phyloP scores from a whole-genome alignment of 148 eudicot species.

The Limonium bicolor region DNA sequence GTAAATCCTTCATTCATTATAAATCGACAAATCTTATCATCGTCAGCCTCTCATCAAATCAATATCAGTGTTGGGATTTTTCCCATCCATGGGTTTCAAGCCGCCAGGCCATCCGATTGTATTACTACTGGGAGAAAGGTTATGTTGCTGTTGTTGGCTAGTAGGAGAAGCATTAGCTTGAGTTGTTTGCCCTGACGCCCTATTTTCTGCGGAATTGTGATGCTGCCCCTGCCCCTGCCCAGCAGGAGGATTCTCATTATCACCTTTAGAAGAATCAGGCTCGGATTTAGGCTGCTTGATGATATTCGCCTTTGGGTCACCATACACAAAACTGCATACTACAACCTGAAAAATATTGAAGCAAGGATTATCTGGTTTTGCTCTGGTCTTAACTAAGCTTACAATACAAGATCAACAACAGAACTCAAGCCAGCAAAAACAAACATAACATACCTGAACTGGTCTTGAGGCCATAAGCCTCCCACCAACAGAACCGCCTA shows the following conservation, averaged over 20 bases:
- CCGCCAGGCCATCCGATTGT: not conserved
- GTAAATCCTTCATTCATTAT: not conserved
- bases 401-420: too few species aligned
- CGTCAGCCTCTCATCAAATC: conserved; percentile 6
- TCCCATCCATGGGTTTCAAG: conserved; percentile 6
- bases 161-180: not conserved
- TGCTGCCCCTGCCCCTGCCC: too few species aligned
- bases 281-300: conserved; percentile 15
- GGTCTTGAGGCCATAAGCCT: conserved; percentile 43
- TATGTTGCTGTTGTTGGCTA: not conserved
- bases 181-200: not conserved
- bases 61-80: conserved; percentile 6
- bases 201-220: not conserved
- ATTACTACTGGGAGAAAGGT: too few species aligned
- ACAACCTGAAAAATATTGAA: conserved; percentile 34
- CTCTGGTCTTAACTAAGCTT: too few species aligned
- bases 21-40: not conserved
- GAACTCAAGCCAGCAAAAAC: not conserved
- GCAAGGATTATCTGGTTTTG: conserved; percentile 1
- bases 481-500: conserved; percentile 55
- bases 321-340: conserved; percentile 54
- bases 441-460: conserved; percentile 28
- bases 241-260: conserved; percentile 9
- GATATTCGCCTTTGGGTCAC: conserved; percentile 16
- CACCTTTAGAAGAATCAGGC: conserved; percentile 14